A percentile compares a stretch with the other conserved stretches of the same genome.
phyloP scores from a whole-genome alignment of 108 stramenopile species.

The Nannochloropsis salina region DNA sequence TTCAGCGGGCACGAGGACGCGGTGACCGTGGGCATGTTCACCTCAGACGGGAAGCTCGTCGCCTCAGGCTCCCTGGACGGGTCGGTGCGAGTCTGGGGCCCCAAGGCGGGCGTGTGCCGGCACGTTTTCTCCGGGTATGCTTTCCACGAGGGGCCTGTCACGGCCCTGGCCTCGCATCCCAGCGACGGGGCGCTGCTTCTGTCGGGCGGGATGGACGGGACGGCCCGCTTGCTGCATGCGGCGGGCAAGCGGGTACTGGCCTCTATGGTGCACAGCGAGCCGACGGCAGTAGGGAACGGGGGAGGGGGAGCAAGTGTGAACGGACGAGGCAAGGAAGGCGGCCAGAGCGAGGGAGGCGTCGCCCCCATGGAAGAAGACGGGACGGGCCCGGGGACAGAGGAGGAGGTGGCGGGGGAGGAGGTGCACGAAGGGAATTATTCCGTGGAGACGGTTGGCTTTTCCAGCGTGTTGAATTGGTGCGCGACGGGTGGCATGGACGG shows the following conservation, averaged over 20 bases:
- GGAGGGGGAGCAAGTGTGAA: neutral
- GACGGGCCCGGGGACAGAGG: slow-evolving; percentile 51
- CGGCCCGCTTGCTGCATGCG: slow-evolving; percentile 74
- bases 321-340: neutral
- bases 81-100: slow-evolving; percentile 82
- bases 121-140: slow-evolving; percentile 66
- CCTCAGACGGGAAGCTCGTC: slow-evolving; percentile 76
- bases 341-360: neutral
- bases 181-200: slow-evolving; percentile 50
- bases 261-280: slow-evolving; percentile 65
- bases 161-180: slow-evolving; percentile 43
- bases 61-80: slow-evolving; percentile 76
- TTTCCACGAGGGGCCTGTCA: slow-evolving; percentile 47
- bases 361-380: slow-evolving; percentile 24
- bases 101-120: slow-evolving; percentile 71
- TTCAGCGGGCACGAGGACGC: slow-evolving; percentile 88
- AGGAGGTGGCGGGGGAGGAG: slow-evolving; percentile 55
- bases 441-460: slow-evolving; percentile 85
- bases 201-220: slow-evolving; percentile 75
- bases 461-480: slow-evolving; percentile 36
- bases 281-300: slow-evolving; percentile 2
- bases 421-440: slow-evolving; percentile 32
- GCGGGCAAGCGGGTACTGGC: slow-evolving; percentile 72
- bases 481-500: slow-evolving; percentile 76
- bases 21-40: slow-evolving; percentile 74